Percentiles rank a stretch among this genome's conserved stretches.
These are phyloP conservation scores for Chaetomium tenue DNA, from an alignment of 495 filamentous ascomycete species.

Conservation along the genomic window DNA sequence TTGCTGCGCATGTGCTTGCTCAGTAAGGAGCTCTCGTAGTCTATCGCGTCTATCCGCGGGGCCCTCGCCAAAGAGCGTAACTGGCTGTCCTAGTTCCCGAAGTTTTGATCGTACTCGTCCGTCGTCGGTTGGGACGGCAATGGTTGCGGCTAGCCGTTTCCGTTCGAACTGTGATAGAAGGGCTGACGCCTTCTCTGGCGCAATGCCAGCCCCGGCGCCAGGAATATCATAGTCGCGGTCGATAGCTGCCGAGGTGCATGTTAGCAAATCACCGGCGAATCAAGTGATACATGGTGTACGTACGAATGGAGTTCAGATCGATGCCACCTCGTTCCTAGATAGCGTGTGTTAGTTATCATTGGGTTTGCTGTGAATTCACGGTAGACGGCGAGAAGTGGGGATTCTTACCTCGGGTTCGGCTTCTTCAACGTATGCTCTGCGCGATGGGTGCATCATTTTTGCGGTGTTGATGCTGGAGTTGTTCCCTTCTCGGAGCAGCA, in stretches of 20 bases:
- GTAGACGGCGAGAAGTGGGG: slow-evolving; percentile 13
- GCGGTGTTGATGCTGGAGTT: slow-evolving; percentile 9
- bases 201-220: slow-evolving; percentile 66
- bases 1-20: slow-evolving; percentile 70
- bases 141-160: slow-evolving; percentile 80
- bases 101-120: slow-evolving; percentile 75
- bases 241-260: slow-evolving; percentile 52
- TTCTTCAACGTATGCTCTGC: slow-evolving; percentile 96
- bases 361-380: slow-evolving; percentile 33
- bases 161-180: slow-evolving; percentile 87
- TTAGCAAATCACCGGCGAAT: slow-evolving; percentile 8
- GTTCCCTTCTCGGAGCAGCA: background rate
- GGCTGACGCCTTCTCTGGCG: slow-evolving; percentile 84
- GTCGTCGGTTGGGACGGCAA: slow-evolving; percentile 96
- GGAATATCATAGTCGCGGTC: slow-evolving; percentile 87
- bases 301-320: slow-evolving; percentile 76
- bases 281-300: slow-evolving; percentile 34
- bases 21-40: slow-evolving; percentile 74
- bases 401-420: slow-evolving; percentile 65
- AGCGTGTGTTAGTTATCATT: slow-evolving; percentile 33
- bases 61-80: slow-evolving; percentile 94
- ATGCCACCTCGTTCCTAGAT: slow-evolving; percentile 64
- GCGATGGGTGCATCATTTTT: slow-evolving; percentile 78
- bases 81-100: slow-evolving; percentile 82
- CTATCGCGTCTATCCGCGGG: slow-evolving; percentile 82